A percentile compares a stretch with the other conserved stretches of the same genome.
These are phyloP conservation scores for Lentinus brumalis DNA, from an alignment of 768 basidiomycete genomes.

Conservation along the genomic window DNA sequence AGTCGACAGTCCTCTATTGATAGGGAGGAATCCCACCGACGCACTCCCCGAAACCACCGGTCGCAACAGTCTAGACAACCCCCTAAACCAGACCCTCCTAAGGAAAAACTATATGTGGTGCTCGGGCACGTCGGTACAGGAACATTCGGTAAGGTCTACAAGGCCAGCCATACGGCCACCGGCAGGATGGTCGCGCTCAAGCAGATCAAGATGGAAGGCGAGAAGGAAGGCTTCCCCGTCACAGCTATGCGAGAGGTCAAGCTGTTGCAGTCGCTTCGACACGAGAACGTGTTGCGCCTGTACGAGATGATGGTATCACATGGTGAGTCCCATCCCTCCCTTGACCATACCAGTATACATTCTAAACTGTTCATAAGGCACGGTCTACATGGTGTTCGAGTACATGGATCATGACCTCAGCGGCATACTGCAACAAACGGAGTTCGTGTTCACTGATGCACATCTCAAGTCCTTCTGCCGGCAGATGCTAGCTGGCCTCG, in stretches of 20 bases:
- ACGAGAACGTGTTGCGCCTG: slow-evolving; percentile 86
- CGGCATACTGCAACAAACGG: slow-evolving; percentile 88
- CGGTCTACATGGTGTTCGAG: slow-evolving; percentile 99
- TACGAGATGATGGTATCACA: slow-evolving; percentile 99
- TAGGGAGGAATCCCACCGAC: slow-evolving; percentile 4
- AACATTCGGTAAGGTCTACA: slow-evolving; percentile 98
- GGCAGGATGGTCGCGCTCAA: slow-evolving; percentile 86
- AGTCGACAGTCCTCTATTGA: slow-evolving; percentile 7
- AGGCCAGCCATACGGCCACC: slow-evolving; percentile 83
- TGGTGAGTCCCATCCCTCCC: slow-evolving; percentile 49
- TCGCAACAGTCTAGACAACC: neutral
- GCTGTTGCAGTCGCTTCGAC: slow-evolving; percentile 86
- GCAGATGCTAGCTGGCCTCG: slow-evolving; percentile 94
- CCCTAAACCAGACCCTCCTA: slow-evolving; percentile 22
- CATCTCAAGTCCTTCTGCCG: slow-evolving; percentile 94
- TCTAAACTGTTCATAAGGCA: slow-evolving; percentile 42
- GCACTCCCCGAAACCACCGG: neutral
- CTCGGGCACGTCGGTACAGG: slow-evolving; percentile 96
- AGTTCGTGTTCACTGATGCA: slow-evolving; percentile 80
- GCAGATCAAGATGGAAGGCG: slow-evolving; percentile 96
- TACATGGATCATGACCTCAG: slow-evolving; percentile 99
- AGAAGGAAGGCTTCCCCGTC: slow-evolving; percentile 97
- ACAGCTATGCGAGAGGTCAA: slow-evolving; percentile 99
- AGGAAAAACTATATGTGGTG: slow-evolving; percentile 74
- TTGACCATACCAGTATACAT: too few relatives aligned